A percentile compares a stretch with the other conserved stretches of the same genome.
phyloP scores from a whole-genome alignment of 306 rosid genomes.

The Acacia melanoxylon region DNA sequence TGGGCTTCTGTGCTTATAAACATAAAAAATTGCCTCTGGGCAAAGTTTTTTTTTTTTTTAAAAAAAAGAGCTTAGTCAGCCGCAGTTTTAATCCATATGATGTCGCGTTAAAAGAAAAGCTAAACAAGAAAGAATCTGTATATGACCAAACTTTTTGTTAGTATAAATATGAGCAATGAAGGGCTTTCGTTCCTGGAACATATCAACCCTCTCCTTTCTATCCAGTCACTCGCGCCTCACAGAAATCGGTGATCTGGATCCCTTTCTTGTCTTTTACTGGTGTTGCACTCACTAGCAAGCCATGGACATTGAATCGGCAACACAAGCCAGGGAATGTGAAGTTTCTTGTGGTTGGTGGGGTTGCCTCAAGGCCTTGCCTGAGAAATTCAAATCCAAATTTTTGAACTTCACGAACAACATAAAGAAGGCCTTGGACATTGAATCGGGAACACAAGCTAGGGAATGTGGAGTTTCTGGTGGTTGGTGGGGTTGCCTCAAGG shows the following conservation, averaged over 20 bases:
- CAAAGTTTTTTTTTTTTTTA: slow-evolving; percentile 1
- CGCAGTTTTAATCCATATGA: slow-evolving; percentile 28
- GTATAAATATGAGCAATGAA: slow-evolving; percentile 31
- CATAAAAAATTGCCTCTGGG: slow-evolving; percentile 3
- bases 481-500: slow-evolving; percentile 25
- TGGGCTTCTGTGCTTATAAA: slow-evolving; percentile 15
- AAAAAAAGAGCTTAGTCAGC: slow-evolving; percentile 26
- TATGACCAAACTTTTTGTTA: neutral
- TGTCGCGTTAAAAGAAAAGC: neutral
- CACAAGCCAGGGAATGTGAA: slow-evolving; percentile 17
- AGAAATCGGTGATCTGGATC: neutral
- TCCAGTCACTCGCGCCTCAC: slow-evolving; percentile 3
- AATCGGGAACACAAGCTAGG: slow-evolving; percentile 18
- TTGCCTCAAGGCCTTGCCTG: slow-evolving; percentile 32
- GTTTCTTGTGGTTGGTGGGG: slow-evolving; percentile 6
- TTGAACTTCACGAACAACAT: slow-evolving; percentile 29
- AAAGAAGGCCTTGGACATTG: slow-evolving; percentile 42
- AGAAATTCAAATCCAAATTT: slow-evolving; percentile 35
- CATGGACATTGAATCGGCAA: slow-evolving; percentile 41
- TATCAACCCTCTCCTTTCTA: slow-evolving; percentile 1
- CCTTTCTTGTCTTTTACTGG: neutral
- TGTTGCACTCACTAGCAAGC: neutral
- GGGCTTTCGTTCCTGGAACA: slow-evolving; percentile 2
- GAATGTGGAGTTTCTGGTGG: slow-evolving; percentile 3
- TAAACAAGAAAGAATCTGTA: no score